Evolutionary conservation across 495 filamentous ascomycete species (phyloP).

Genomic region (Penicillium cataractarum): DNA sequence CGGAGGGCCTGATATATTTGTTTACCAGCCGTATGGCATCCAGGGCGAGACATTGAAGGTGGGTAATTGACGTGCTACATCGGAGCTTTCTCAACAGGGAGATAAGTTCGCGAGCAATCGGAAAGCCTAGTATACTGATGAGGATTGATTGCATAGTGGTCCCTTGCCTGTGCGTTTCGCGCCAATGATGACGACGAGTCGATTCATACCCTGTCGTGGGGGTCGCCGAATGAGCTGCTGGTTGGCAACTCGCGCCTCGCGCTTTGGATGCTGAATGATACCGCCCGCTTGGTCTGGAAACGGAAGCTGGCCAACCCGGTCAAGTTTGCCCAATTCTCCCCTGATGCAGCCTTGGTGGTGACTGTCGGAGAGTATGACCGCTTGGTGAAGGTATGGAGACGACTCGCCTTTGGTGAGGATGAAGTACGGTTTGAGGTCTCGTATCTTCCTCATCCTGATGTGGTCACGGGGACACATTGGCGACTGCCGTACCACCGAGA

Average conservation of each 20-base stretch:
- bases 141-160: slow-evolving; percentile 50
- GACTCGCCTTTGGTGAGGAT: slow-evolving; percentile 80
- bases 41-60: slow-evolving; percentile 64
- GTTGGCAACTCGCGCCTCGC: slow-evolving; percentile 71
- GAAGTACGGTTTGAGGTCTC: slow-evolving; percentile 88
- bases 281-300: slow-evolving; percentile 67
- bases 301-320: slow-evolving; percentile 70
- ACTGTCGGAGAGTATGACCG: slow-evolving; percentile 80
- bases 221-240: slow-evolving; percentile 78
- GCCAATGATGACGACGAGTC: slow-evolving; percentile 45
- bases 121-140: neutral
- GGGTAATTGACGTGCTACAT: slow-evolving; percentile 19
- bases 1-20: slow-evolving; percentile 63
- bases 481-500: slow-evolving; percentile 72
- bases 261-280: slow-evolving; percentile 64
- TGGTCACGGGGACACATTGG: slow-evolving; percentile 86
- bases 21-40: slow-evolving; percentile 79
- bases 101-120: neutral
- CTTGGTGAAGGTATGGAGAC: slow-evolving; percentile 89
- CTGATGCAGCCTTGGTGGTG: slow-evolving; percentile 82
- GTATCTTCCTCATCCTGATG: slow-evolving; percentile 82
- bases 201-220: slow-evolving; percentile 80
- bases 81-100: neutral
- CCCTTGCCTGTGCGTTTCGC: slow-evolving; percentile 51
- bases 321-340: slow-evolving; percentile 79